Evolutionary conservation across 2,329 filamentous ascomycete species (phyloP).

Genomic region (Fusarium veterinarium): DNA sequence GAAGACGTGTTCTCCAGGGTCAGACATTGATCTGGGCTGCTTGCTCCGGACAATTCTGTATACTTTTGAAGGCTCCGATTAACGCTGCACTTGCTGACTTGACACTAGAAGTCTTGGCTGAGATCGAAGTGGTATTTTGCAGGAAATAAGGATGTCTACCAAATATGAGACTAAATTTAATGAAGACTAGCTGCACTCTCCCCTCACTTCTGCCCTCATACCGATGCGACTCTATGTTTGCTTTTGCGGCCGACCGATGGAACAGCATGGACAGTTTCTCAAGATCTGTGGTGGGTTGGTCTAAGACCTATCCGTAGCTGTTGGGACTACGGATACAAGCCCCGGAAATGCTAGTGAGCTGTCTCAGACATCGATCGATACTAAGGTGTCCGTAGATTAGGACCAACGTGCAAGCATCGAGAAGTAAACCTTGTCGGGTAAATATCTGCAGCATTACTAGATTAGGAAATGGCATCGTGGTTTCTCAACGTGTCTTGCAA

Average conservation of each 20-base stretch:
- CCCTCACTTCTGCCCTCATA: conserved; percentile 16
- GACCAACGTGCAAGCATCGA: not conserved
- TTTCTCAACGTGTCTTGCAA: not conserved
- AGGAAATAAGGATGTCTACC: conserved; percentile 20
- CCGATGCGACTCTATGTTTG: conserved; percentile 9
- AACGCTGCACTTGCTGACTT: not conserved
- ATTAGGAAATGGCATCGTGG: not conserved
- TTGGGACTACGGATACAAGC: conserved; percentile 10
- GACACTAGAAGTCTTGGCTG: conserved; percentile 8
- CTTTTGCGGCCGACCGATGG: conserved; percentile 13
- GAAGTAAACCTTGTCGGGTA: not conserved
- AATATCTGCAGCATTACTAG: not conserved
- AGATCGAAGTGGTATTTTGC: conserved; percentile 10
- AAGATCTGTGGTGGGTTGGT: conserved; percentile 1
- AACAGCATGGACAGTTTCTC: not conserved
- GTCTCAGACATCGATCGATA: conserved; percentile 12
- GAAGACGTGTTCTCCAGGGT: not conserved
- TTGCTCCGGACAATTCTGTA: conserved; percentile 1
- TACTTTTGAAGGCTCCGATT: not conserved
- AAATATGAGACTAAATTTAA: conserved; percentile 17
- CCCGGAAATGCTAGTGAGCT: conserved; percentile 7
- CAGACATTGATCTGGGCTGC: conserved; percentile 6
- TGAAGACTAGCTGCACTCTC: conserved; percentile 9
- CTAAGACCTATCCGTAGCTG: conserved; percentile 2
- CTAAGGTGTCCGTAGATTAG: not conserved